These are phyloP conservation scores for Ceratocystis cubensis DNA, from an alignment of 2,329 filamentous ascomycete genomes.

Conservation along the genomic window DNA sequence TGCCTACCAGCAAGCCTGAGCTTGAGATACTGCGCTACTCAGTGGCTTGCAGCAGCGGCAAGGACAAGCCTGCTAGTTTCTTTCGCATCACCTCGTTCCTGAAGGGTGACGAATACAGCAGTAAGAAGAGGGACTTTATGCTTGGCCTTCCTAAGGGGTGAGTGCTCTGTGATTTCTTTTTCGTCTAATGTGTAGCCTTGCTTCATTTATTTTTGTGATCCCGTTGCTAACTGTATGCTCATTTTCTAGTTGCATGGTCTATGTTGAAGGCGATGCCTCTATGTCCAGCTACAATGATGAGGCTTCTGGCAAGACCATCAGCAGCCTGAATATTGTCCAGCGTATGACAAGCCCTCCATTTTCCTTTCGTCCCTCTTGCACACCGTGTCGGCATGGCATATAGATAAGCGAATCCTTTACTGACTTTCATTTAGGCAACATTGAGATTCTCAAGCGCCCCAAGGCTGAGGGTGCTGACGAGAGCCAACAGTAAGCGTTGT, in stretches of 20 bases:
- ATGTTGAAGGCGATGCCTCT: conserved; percentile 68
- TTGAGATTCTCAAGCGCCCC: conserved; percentile 37
- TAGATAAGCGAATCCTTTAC: no score
- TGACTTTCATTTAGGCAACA: conserved; percentile 29
- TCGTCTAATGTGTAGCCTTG: background rate
- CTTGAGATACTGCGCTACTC: conserved; percentile 61
- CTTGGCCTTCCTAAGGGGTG: conserved; percentile 73
- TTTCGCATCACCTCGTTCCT: conserved; percentile 67
- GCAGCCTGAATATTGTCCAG: conserved; percentile 58
- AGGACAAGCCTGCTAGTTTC: conserved; percentile 67
- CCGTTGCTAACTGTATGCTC: conserved; percentile 20
- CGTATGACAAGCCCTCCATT: conserved; percentile 44
- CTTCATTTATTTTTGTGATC: background rate
- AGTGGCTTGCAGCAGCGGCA: conserved; percentile 56
- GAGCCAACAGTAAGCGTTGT: conserved; percentile 9
- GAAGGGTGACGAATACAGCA: conserved; percentile 48
- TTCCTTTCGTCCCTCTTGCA: background rate
- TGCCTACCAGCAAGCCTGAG: conserved; percentile 53
- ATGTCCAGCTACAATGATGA: conserved; percentile 53
- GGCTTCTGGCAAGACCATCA: conserved; percentile 54
- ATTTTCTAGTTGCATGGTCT: conserved; percentile 55
- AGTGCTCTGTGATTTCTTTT: conserved; percentile 30
- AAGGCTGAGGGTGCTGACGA: conserved; percentile 18
- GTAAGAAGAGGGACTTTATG: conserved; percentile 57
- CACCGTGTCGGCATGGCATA: no score